Evolutionary conservation across 495 filamentous ascomycete genomes (phyloP).

Genomic region (Trichoderma gamsii): DNA sequence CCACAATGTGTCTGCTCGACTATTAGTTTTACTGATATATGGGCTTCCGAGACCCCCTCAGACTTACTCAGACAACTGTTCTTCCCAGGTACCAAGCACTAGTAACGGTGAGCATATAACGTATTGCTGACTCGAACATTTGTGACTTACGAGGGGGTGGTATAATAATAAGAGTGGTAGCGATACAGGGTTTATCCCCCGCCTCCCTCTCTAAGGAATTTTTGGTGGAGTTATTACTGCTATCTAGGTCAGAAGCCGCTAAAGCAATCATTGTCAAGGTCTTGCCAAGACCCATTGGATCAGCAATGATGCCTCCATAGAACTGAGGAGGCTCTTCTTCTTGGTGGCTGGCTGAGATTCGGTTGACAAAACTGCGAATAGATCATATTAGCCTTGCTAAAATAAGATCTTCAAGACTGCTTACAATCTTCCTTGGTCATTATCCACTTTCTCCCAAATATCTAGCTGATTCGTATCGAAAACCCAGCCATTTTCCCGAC

Average conservation of each 20-base stretch:
- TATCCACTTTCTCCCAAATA: constrained; percentile 25
- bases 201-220: background rate
- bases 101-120: background rate
- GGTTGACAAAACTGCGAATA: constrained; percentile 26
- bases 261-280: constrained; percentile 36
- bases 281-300: constrained; percentile 40
- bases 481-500: constrained; percentile 35
- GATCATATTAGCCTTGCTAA: background rate
- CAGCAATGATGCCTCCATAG: constrained; percentile 36
- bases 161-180: constrained; percentile 29
- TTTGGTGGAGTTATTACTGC: background rate
- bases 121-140: background rate
- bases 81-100: constrained; percentile 35
- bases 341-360: constrained; percentile 22
- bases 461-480: constrained; percentile 19
- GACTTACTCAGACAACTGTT: constrained; percentile 26
- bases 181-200: background rate
- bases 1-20: constrained; percentile 24
- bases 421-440: constrained; percentile 17
- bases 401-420: background rate
- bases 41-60: background rate
- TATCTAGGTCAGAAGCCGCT: constrained; percentile 24
- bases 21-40: background rate
- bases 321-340: constrained; percentile 24
- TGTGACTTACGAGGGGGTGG: constrained; percentile 30